phyloP scores from a whole-genome alignment of 2,329 filamentous ascomycete genomes.

The Sphaerostilbella broomeana region DNA sequence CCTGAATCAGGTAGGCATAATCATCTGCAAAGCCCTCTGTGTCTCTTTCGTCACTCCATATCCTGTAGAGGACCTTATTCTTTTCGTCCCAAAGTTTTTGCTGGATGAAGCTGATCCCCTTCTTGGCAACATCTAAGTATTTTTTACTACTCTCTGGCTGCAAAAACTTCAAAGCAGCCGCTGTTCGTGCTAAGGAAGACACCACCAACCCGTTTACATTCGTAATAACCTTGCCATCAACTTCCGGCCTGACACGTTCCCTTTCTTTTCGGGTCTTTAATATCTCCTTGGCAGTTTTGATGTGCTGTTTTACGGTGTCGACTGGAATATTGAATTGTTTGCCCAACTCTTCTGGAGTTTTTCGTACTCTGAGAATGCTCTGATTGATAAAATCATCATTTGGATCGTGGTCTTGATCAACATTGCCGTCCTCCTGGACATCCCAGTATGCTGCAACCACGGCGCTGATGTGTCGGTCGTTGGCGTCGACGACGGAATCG shows the following conservation, averaged over 20 bases:
- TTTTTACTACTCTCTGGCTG: constrained; percentile 49
- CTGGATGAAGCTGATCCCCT: constrained; percentile 66
- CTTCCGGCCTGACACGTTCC: constrained; percentile 66
- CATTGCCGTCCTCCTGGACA: constrained; percentile 77
- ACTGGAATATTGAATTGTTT: constrained; percentile 67
- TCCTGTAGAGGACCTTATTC: constrained; percentile 60
- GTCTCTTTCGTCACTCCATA: constrained; percentile 63
- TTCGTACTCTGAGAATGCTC: constrained; percentile 73
- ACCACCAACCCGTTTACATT: constrained; percentile 88
- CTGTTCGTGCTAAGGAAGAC: constrained; percentile 68
- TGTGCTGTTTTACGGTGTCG: constrained; percentile 59
- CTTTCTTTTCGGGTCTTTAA: constrained; percentile 65
- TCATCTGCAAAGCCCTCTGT: constrained; percentile 81
- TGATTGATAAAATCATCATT: constrained; percentile 93
- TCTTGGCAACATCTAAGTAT: constrained; percentile 60
- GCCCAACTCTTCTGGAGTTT: constrained; percentile 61
- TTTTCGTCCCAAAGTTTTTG: constrained; percentile 63
- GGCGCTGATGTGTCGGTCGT: constrained; percentile 53
- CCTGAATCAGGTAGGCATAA: constrained; percentile 82
- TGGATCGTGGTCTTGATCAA: constrained; percentile 73
- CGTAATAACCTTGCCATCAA: constrained; percentile 84
- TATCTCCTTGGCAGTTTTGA: constrained; percentile 60
- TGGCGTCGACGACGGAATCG: constrained; percentile 56
- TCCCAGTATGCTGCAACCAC: constrained; percentile 81
- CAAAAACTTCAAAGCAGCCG: constrained; percentile 57